phyloP scores from a whole-genome alignment of 768 basidiomycete species.

The Amanita brunnescens region DNA sequence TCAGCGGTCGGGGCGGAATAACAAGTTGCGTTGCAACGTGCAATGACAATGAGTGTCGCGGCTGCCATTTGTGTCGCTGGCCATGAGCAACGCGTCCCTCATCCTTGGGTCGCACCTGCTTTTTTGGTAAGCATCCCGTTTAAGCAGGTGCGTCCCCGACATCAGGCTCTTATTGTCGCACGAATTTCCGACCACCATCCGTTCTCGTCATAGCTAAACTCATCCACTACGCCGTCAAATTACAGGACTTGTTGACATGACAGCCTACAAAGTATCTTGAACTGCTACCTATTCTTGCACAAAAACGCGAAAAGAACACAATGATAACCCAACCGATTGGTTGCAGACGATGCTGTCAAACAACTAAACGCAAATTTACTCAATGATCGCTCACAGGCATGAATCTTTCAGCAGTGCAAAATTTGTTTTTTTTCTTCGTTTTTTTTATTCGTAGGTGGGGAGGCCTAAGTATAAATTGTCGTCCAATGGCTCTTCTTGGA shows the following conservation, averaged over 20 bases:
- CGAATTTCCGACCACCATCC: slow-evolving; percentile 26
- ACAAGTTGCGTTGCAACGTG: slow-evolving; percentile 23
- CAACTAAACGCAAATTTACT: slow-evolving; percentile 32
- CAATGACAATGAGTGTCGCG: slow-evolving; percentile 24
- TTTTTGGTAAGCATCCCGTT: slow-evolving; percentile 23
- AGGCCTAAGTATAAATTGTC: slow-evolving; percentile 39
- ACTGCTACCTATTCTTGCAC: slow-evolving; percentile 29
- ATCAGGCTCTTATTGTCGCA: slow-evolving; percentile 45
- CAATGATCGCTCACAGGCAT: slow-evolving; percentile 29
- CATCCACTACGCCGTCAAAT: slow-evolving; percentile 26
- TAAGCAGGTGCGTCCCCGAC: slow-evolving; percentile 33
- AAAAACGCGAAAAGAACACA: slow-evolving; percentile 39
- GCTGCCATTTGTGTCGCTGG: slow-evolving; percentile 27
- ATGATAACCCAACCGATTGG: slow-evolving; percentile 41
- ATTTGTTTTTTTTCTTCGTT: slow-evolving; percentile 31
- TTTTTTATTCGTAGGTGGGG: slow-evolving; percentile 29
- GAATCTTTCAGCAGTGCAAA: slow-evolving; percentile 31
- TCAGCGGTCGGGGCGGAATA: slow-evolving; percentile 1
- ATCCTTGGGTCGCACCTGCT: slow-evolving; percentile 29
- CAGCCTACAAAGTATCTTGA: slow-evolving; percentile 32
- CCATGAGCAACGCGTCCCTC: slow-evolving; percentile 3
- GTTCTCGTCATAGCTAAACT: slow-evolving; percentile 30
- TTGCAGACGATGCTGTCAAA: slow-evolving; percentile 31
- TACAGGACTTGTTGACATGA: slow-evolving; percentile 47
- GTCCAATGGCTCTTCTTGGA: slow-evolving; percentile 18